These are phyloP conservation scores for Colletotrichum incanum DNA, from an alignment of 2,329 filamentous ascomycete genomes.

Conservation along the genomic window DNA sequence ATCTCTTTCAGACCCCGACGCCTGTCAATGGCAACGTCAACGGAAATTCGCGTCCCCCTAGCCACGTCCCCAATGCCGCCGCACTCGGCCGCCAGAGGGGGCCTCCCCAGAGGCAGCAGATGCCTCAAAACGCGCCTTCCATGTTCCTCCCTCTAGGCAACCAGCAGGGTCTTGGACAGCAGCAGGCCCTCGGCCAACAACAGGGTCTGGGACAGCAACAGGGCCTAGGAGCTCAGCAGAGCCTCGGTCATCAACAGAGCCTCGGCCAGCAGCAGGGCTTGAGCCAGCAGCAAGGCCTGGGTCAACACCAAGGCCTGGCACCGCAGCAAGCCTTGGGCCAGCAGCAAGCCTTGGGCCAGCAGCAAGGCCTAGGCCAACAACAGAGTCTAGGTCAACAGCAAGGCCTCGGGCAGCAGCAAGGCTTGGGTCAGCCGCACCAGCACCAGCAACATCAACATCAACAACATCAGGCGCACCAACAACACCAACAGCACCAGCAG, in stretches of 20 bases:
- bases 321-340: conserved; percentile 30
- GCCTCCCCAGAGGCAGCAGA: conserved; percentile 62
- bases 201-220: conserved; percentile 40
- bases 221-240: conserved; percentile 37
- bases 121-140: conserved; percentile 57
- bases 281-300: conserved; percentile 34
- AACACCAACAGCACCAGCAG: conserved; percentile 50
- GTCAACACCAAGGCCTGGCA: conserved; percentile 29
- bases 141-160: conserved; percentile 53
- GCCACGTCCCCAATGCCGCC: conserved; percentile 65
- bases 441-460: conserved; percentile 48
- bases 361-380: conserved; percentile 36
- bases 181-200: conserved; percentile 41
- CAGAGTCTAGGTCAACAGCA: conserved; percentile 34
- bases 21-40: conserved; percentile 65
- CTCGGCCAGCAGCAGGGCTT: conserved; percentile 37
- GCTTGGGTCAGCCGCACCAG: no score
- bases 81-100: conserved; percentile 62
- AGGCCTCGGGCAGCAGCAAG: conserved; percentile 44
- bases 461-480: conserved; percentile 47
- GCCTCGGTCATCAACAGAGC: conserved; percentile 38
- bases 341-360: conserved; percentile 34
- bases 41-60: conserved; percentile 61
- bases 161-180: conserved; percentile 38
- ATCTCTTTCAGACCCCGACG: conserved; percentile 66